Conservation (phyloP, 345 rosid species). For the Camelina sativa region DNA sequence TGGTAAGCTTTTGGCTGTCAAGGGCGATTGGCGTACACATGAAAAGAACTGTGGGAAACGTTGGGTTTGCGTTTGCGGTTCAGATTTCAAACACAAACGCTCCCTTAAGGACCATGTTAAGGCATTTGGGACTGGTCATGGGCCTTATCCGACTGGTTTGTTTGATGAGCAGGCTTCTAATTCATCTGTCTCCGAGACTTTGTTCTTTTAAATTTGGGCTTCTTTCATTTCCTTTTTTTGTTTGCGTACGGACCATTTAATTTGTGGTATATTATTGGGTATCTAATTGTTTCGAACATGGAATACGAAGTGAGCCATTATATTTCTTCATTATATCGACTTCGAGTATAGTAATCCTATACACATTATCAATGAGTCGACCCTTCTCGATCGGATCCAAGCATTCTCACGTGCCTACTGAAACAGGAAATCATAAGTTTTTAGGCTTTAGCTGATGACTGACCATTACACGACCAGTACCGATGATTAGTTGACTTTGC, state of each 20-base stretch:
- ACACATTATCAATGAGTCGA: too few relatives aligned
- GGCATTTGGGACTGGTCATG: slow-evolving; percentile 75
- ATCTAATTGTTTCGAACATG: slow-evolving; percentile 5
- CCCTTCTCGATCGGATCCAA: too few relatives aligned
- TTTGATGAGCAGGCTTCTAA: slow-evolving; percentile 32
- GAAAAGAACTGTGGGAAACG: slow-evolving; percentile 94
- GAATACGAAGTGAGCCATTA: background rate
- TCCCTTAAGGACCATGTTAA: slow-evolving; percentile 86
- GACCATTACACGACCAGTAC: too few relatives aligned
- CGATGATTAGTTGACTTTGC: too few relatives aligned
- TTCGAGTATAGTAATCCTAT: too few relatives aligned
- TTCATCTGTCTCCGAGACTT: slow-evolving; percentile 36
- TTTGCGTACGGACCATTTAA: background rate
- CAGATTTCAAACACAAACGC: slow-evolving; percentile 92
- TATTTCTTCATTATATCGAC: background rate
- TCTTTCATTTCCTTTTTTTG: background rate
- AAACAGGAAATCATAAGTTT: too few relatives aligned
- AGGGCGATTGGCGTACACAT: slow-evolving; percentile 93
- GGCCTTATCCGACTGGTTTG: slow-evolving; percentile 49
- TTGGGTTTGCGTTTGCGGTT: slow-evolving; percentile 86
- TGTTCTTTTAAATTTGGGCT: slow-evolving; percentile 22
- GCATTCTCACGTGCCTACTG: too few relatives aligned
- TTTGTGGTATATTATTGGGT: background rate
- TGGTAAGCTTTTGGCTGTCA: slow-evolving; percentile 80
- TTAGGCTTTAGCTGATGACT: too few relatives aligned